Percentiles rank a stretch among this genome's conserved stretches.
phyloP scores from a whole-genome alignment of 768 basidiomycete species.

The Leccinum sublutescens region DNA sequence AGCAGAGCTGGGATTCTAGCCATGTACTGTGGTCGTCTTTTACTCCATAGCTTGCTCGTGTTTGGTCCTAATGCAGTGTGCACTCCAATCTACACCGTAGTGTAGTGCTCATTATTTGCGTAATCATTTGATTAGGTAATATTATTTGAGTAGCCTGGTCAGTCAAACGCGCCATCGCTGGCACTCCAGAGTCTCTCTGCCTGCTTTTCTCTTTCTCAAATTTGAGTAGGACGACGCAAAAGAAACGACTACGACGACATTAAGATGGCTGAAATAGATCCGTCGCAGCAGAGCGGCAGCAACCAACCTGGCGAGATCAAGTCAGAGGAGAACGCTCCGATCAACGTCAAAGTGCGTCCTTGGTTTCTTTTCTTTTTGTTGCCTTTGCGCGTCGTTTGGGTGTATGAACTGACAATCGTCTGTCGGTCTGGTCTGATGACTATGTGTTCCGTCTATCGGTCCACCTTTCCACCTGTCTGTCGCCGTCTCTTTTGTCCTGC shows the following conservation, averaged over 20 bases:
- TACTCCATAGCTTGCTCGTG: too few species aligned
- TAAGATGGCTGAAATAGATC: constrained; percentile 15
- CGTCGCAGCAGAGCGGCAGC: constrained; percentile 14
- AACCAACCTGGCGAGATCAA: constrained; percentile 46
- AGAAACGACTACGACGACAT: neutral
- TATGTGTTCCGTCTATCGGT: neutral
- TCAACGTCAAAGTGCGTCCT: constrained; percentile 69
- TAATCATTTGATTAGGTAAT: neutral
- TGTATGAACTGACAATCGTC: neutral
- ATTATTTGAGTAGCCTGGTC: neutral
- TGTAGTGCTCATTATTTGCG: too few species aligned
- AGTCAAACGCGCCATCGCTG: neutral
- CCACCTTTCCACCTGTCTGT: neutral
- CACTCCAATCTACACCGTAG: too few species aligned
- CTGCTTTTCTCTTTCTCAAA: neutral
- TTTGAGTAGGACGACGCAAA: neutral
- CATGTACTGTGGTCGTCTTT: too few species aligned
- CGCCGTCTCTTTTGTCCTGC: neutral
- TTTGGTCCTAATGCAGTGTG: too few species aligned
- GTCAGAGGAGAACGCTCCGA: constrained; percentile 56
- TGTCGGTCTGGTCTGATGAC: neutral
- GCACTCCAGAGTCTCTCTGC: neutral
- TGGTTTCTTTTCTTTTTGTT: neutral
- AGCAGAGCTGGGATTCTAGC: too few species aligned
- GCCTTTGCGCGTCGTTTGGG: neutral